Evolutionary conservation across 176 grass and related monocot genomes (phyloP), one percentile per base, ranked within the genome.

Genomic region (Leersia perrieri): DNA sequence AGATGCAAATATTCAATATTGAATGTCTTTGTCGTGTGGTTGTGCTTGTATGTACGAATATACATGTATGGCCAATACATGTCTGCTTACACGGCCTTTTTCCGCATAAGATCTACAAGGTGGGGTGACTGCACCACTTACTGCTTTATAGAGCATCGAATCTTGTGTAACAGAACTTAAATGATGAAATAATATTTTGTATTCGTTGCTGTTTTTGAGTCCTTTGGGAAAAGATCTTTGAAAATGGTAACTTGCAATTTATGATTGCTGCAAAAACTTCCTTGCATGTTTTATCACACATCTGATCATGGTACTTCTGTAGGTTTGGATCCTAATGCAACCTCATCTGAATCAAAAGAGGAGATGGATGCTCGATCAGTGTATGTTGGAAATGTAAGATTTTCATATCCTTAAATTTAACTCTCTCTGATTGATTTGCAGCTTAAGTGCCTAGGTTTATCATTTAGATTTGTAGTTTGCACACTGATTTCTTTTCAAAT

Each of bases 381-480:
- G 7, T 91, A 84, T 30, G 53, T 94, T 82, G 92, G 92, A 60
- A 94, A 94, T 81, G 92, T 94, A 82, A 88, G 88, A 60, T 83
- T 66, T 32, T 42, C 33, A 8, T 72, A 18, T 65, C 12, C 45
- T 66, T 26, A 74, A 18, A 7, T 84, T 27, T 36, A 58, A 80
- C 55, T 75, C 65, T 57, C 33, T 25, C 9, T 55, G 66, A 38
- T 27, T 66, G 28, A 5, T 25, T 4, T 63, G 38, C 1, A 58
- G 11, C 72, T 34, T 3, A 57, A n/a, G 39, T 14, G 7, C 36
- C 72, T 61, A 38, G 42, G 23, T 16, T 23, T 62, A 58, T 58
- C 9, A 11, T 57, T 3, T 23, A 58, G 2, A 58, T 58, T 25
- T 58, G 25, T 58, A 25, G 9, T 25, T 23, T 58, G 53, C n/a